Conservation (phyloP, 306 rosid species). For the Biancaea sappan region DNA sequence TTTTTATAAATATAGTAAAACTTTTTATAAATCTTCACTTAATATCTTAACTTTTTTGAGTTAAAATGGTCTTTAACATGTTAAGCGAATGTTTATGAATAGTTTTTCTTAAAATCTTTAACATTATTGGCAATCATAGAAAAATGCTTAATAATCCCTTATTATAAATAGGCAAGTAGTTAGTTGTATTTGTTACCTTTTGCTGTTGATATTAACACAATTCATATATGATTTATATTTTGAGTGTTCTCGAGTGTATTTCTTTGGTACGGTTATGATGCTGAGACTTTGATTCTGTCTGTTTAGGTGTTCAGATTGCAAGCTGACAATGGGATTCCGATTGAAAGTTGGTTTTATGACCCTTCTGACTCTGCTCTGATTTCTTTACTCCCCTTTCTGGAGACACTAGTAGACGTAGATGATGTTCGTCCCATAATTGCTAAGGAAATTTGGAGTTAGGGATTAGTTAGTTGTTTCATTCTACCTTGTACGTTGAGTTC, state of each 20-base stretch:
- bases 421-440: constrained; percentile 87
- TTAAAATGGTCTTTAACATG: neutral
- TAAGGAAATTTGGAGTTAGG: constrained; percentile 56
- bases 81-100: neutral
- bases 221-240: no score
- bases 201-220: no score
- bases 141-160: no score
- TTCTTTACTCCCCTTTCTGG: constrained; percentile 79
- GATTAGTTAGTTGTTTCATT: constrained; percentile 38
- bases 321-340: constrained; percentile 88
- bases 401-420: constrained; percentile 76
- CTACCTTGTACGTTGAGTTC: neutral
- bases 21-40: no score
- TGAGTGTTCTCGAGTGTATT: no score
- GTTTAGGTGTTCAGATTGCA: constrained; percentile 77
- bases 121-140: no score
- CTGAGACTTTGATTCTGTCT: constrained; percentile 28
- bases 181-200: no score
- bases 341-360: constrained; percentile 86
- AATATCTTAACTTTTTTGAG: neutral
- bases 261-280: constrained; percentile 8
- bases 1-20: no score
- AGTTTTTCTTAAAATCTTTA: neutral
- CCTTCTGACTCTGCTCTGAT: constrained; percentile 64
- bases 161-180: no score